Evolutionary conservation across 2,329 filamentous ascomycete species (phyloP), one percentile per base, ranked within the genome.

Genomic region (Arthrobotrys sphaeroides): DNA sequence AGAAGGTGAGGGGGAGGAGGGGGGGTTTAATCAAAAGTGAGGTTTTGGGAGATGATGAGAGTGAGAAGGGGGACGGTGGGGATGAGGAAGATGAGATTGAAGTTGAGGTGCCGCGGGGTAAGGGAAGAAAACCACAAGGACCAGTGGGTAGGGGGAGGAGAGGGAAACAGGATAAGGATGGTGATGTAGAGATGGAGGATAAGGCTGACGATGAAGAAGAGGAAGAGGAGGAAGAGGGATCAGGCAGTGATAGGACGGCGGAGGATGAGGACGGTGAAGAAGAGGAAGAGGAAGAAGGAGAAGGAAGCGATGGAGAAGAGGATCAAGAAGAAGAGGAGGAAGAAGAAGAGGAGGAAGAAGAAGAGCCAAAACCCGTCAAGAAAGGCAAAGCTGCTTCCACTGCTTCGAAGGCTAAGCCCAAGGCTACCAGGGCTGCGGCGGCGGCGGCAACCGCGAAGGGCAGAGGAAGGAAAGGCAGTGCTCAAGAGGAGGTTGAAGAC

Each of bases 131-230:
- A 42, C 28, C 16, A 26, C 18, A 12, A 24, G 28, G 24, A 7
- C 9, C 6, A 10, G 28, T 13, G 18, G 43, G 42, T 5, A 69
- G n/a, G 49, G 59, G 33, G 28, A 28, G 47, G 16, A 40, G 55
- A 9, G 62, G 62, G 45, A 74, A 74, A 28, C 61, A 64, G 28
- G 70, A 74, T 59, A 74, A 62, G 16, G 70, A 74, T 20, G 70
- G 70, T 2, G 69, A 74, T 62, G 69, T 74, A 33, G 69, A 74
- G 16, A 74, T 74, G 69, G 69, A 67, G n/a, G 61, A 73, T 42
- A 66, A 66, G 22, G n/a, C 38, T 33, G 67, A 57, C 7, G 68
- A 73, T 16, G 66, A 61, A 3, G 36, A 24, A 18, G 65, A 40
- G 13, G 26, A 51, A 9, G 22, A 40, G 6, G 66, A 55, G 24